These are phyloP conservation scores for Aurinia saxatilis DNA, from an alignment of 345 rosid genomes.

Conservation along the genomic window DNA sequence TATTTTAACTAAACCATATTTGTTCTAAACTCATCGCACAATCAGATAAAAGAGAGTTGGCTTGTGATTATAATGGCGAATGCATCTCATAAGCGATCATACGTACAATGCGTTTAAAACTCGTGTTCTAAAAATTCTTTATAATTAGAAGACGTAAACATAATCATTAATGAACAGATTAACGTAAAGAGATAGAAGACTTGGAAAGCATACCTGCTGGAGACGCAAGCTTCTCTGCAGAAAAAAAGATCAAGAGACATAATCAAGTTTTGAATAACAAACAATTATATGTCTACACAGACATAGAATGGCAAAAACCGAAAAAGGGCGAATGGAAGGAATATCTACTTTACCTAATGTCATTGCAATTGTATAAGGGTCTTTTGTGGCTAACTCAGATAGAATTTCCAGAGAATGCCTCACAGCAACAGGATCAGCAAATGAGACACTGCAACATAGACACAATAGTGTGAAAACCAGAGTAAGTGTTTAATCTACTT, in stretches of 20 bases:
- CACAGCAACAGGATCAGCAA: conserved; percentile 98
- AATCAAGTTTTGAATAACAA: conserved; percentile 15
- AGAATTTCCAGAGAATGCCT: conserved; percentile 92
- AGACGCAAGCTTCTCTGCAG: conserved; percentile 81
- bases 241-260: conserved; percentile 19
- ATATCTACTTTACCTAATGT: conserved; percentile 57
- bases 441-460: conserved; percentile 59
- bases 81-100: not conserved
- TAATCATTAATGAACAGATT: not conserved
- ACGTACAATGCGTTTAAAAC: not conserved
- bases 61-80: not conserved
- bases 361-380: conserved; percentile 95
- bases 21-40: not conserved
- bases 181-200: conserved; percentile 9
- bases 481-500: conserved; percentile 6
- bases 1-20: conserved; percentile 10
- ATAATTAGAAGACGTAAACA: conserved; percentile 6
- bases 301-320: not conserved
- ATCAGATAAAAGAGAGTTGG: conserved; percentile 3
- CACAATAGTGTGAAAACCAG: conserved; percentile 9
- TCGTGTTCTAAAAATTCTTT: conserved; percentile 1
- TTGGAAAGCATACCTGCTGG: conserved; percentile 62
- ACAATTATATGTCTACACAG: not conserved
- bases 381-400: conserved; percentile 75
- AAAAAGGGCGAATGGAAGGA: not conserved